Evolutionary conservation across 768 basidiomycete genomes (phyloP).

Genomic region (Boletus rubescentipes): DNA sequence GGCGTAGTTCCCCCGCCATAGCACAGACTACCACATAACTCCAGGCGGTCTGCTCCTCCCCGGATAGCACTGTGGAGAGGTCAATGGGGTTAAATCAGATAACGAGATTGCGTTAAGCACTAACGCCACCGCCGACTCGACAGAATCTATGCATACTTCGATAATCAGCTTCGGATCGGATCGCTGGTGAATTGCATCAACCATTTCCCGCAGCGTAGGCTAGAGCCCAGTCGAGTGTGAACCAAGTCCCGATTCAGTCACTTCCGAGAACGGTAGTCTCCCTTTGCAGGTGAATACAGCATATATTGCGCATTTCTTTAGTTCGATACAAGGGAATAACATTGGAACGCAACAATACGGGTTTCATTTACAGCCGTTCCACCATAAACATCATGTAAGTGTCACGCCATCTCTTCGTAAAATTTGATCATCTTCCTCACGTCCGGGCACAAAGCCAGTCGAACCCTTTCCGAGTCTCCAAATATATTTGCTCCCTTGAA

Average conservation of each 20-base stretch:
- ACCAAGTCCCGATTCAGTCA: background rate
- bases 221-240: background rate
- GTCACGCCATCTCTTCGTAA: constrained; percentile 47
- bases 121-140: constrained; percentile 67
- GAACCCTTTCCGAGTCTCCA: constrained; percentile 61
- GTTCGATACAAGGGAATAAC: background rate
- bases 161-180: constrained; percentile 26
- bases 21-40: constrained; percentile 68
- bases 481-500: constrained; percentile 48
- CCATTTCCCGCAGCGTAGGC: constrained; percentile 2
- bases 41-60: constrained; percentile 75
- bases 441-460: constrained; percentile 67
- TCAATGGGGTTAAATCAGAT: constrained; percentile 2
- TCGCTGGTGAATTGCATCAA: background rate
- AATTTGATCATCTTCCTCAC: constrained; percentile 57
- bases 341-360: background rate
- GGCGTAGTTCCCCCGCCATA: constrained; percentile 83
- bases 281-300: background rate
- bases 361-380: background rate
- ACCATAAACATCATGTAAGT: background rate
- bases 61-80: constrained; percentile 54
- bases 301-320: background rate
- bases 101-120: constrained; percentile 22
- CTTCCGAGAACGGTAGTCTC: constrained; percentile 8
- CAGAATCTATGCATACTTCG: constrained; percentile 78